Base-by-base conservation (phyloP, 768 basidiomycete species). In the Hygrophoropsis aurantiaca region DNA sequence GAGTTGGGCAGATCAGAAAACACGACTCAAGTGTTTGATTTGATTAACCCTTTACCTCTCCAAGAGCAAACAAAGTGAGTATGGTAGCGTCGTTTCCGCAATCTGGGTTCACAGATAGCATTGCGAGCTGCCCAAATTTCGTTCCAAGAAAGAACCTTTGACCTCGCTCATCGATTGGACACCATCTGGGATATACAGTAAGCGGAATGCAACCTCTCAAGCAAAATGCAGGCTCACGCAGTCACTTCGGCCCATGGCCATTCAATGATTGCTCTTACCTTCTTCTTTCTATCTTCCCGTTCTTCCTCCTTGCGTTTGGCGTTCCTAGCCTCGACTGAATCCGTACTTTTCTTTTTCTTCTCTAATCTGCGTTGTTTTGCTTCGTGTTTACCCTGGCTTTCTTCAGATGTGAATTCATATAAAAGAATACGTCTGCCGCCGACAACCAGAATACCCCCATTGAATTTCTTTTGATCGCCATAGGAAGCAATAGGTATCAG, bases 191-290 rank as follows among this genome's bases (percentile, higher is more conserved):
- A 34, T 24, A 30, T 52, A 23, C 10, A 42, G 41, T 53, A 42
- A 42, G 39, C 8, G 24, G 3, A 13, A 20, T 37, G 19, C 42
- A 4, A n/a, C 7, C 3, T 11, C 18, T 15, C 19, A 6, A 41
- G 39, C 11, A 43, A 27, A 20, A 36, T 18, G 10, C 19, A 24
- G 3, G 68, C 82, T 55, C 60, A 91, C 89, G 84, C 80, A 51
- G 80, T 73, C 33, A 91, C 72, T 50, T 82, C 79, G 48, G 75
- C 78, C 82, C 86, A 90, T 7, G 87, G 87, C 90, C 89, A 90
- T 11, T 81, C 77, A 13, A 89, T 73, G 27, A 61, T 58, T 0
- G 78, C 80, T 30, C 69, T 74, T 0, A 82, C 66, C 49, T 80
- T 88, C 49, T 78, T 70, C 53, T 71, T 77, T 63, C 69, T 75